Base-by-base conservation (phyloP, 23 red algal genomes). In the Cyanidiococcus yangmingshanensis region DNA sequence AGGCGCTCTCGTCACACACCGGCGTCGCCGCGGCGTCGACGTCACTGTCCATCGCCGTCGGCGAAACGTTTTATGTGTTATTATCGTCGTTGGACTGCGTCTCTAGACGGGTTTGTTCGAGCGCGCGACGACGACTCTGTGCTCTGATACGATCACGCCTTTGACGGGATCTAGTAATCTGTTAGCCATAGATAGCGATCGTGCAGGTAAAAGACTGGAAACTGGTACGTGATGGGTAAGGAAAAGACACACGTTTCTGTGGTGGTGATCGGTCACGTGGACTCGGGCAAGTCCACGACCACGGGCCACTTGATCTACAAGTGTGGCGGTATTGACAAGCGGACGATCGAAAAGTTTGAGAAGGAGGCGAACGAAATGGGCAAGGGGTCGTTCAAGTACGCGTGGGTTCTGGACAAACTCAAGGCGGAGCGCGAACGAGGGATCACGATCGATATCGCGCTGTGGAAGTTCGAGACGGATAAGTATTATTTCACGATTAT, bases 371-470 rank as follows among this genome's bases (percentile, higher is more conserved):
- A 83, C 45, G 94, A 86, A 77, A 86, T 98, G 76, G 94, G 94
- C 76, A 98, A 98, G 82, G 94, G 90, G 39, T 98, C 94, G 3
- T 95, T 95, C 79, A 87, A 87, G 31, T 95, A 89, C 77, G 92
- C 92, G 39, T 96, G 92, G 92, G 84, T 80, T 29, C 83, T 89
- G 37, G 92, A 96, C 58, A 87, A 90, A 77, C 84, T 89, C 51
- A 80, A 82, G 29, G 92, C 80, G 18, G 92, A 96, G 83, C 85
- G 87, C 33, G 92, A 96, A 76, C 84, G 87, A 24, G 92, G 92
- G 2, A 87, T 96, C 31, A 96, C 92, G 1, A 96, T 96, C 79
- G 88, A 96, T 50, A 96, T 96, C 81, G 86, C 87, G 0, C 83
- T 87, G 39, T 79, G 92, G 51, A 80, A 90, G 79, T 89, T 96